Conservation (phyloP, 2,329 filamentous ascomycete species). For the Colletotrichum sp. region DNA sequence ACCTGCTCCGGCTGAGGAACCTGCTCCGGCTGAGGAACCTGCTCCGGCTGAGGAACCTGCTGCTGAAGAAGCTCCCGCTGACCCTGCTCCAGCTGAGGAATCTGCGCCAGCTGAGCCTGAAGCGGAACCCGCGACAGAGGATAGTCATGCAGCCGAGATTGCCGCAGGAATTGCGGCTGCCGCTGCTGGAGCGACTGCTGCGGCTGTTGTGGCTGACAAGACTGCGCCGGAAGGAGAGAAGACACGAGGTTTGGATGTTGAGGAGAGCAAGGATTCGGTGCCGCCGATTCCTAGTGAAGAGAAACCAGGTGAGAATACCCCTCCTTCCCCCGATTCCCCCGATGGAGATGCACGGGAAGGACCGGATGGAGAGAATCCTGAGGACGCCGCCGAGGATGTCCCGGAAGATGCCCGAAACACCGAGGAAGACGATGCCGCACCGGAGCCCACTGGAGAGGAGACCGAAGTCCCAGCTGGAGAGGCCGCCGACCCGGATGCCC, state of each 20-base stretch:
- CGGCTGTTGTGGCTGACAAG: neutral
- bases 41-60: neutral
- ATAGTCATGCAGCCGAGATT: neutral
- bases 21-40: neutral
- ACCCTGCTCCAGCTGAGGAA: neutral
- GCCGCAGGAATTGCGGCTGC: neutral
- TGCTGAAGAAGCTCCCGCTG: neutral
- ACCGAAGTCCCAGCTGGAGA: neutral
- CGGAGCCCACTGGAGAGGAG: neutral
- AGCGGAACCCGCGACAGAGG: neutral
- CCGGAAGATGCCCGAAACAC: slow-evolving; percentile 9
- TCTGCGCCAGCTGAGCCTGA: neutral
- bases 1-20: too few relatives aligned
- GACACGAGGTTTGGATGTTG: slow-evolving; percentile 9
- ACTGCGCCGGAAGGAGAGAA: neutral
- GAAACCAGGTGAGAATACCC: slow-evolving; percentile 34
- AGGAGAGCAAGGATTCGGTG: slow-evolving; percentile 23
- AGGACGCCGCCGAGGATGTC: neutral
- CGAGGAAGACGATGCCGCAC: neutral
- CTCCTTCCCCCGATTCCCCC: slow-evolving; percentile 29
- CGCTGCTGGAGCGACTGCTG: neutral
- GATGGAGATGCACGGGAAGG: slow-evolving; percentile 22
- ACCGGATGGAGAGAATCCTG: slow-evolving; percentile 2
- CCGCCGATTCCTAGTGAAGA: slow-evolving; percentile 19
- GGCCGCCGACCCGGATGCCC: neutral